Conservation (phyloP, 139 green algal genomes). For the Chlamydomonas asymmetrica region DNA sequence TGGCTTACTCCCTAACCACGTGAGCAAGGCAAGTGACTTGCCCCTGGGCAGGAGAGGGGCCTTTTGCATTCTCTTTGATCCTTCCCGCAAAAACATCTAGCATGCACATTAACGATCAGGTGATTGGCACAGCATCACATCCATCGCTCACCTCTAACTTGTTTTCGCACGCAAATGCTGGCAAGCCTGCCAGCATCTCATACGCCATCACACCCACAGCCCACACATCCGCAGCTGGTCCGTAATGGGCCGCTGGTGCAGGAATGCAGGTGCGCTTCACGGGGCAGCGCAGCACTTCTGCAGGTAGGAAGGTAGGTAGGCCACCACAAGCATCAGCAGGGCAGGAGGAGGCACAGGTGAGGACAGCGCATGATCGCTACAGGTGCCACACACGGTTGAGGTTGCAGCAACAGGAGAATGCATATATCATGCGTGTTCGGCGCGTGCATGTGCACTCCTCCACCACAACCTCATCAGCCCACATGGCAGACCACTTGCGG, state of each 20-base stretch:
- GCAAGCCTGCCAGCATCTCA: conserved; percentile 50
- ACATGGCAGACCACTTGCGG: too few relatives aligned
- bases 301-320: background rate
- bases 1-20: background rate
- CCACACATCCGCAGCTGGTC: conserved; percentile 42
- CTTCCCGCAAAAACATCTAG: background rate
- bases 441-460: too few relatives aligned
- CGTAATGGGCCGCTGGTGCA: background rate
- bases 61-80: background rate
- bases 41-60: background rate
- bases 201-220: conserved; percentile 51
- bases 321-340: background rate
- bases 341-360: background rate
- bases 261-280: conserved; percentile 41
- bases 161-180: conserved; percentile 14
- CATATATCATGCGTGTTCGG: too few relatives aligned
- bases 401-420: too few relatives aligned
- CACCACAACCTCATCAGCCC: too few relatives aligned
- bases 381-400: too few relatives aligned
- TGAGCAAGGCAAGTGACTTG: too few relatives aligned
- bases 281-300: conserved; percentile 59
- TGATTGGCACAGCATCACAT: background rate
- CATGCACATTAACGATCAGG: background rate
- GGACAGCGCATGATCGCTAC: too few relatives aligned
- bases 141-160: background rate